phyloP scores from a whole-genome alignment of 257 asterid genomes.

The Salvia miltiorrhiza region DNA sequence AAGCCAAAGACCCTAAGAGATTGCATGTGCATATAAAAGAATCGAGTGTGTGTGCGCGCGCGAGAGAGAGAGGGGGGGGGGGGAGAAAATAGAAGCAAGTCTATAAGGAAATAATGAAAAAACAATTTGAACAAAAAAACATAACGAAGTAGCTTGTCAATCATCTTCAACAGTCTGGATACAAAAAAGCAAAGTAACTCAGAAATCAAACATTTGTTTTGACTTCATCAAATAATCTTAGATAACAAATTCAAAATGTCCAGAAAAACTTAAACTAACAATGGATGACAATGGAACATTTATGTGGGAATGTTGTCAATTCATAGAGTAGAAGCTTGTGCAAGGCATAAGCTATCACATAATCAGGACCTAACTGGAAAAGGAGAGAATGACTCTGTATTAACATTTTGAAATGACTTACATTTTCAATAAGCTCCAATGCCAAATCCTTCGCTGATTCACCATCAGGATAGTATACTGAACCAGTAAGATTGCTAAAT shows the following conservation, averaged over 20 bases:
- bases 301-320: background rate
- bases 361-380: background rate
- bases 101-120: background rate
- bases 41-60: background rate
- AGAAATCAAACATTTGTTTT: background rate
- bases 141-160: background rate
- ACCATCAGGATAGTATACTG: constrained; percentile 87
- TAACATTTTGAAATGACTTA: constrained; percentile 28
- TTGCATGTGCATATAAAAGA: background rate
- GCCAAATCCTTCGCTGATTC: constrained; percentile 89
- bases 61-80: background rate
- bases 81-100: background rate
- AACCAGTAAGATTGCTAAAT: constrained; percentile 80
- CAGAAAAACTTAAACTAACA: background rate
- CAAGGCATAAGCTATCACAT: background rate
- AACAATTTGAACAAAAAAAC: constrained; percentile 4
- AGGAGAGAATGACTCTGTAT: background rate
- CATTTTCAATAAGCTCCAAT: constrained; percentile 85
- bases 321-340: background rate
- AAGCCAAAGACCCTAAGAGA: background rate
- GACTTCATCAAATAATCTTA: background rate
- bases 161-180: background rate
- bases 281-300: background rate
- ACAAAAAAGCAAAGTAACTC: background rate
- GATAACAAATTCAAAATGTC: background rate